A percentile compares a stretch with the other conserved stretches of the same genome.
Evolutionary conservation across 2,329 filamentous ascomycete species (phyloP).

Genomic region (Albifimbria verrucaria): DNA sequence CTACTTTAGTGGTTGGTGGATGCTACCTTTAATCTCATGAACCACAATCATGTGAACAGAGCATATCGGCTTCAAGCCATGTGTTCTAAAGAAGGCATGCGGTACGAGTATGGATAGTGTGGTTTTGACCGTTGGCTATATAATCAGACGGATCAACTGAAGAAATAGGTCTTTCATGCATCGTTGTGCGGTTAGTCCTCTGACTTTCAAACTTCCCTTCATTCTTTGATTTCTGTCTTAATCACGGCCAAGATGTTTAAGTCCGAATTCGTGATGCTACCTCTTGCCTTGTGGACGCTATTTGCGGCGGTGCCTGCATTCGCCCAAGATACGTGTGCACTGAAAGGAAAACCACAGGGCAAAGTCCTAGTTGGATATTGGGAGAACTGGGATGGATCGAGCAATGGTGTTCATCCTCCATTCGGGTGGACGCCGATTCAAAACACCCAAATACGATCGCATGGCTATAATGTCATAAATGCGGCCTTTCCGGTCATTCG

Average conservation of each 20-base stretch:
- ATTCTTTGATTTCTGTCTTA: background rate
- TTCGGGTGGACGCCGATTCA: constrained; percentile 31
- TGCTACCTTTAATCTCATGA: background rate
- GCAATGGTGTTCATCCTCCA: constrained; percentile 28
- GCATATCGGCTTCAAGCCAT: background rate
- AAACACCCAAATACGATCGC: constrained; percentile 20
- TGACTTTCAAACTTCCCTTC: background rate
- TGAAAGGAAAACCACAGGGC: constrained; percentile 27
- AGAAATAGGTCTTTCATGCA: background rate
- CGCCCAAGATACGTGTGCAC: constrained; percentile 22
- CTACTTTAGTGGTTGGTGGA: background rate
- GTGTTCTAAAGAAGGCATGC: background rate
- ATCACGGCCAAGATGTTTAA: constrained; percentile 14
- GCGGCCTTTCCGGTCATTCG: constrained; percentile 32
- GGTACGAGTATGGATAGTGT: background rate
- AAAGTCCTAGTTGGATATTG: constrained; percentile 36
- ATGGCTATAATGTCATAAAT: constrained; percentile 32
- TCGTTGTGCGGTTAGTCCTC: background rate
- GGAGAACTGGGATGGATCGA: too few species aligned
- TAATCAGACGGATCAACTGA: background rate
- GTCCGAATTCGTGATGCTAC: constrained; percentile 12
- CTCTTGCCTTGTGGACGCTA: constrained; percentile 9
- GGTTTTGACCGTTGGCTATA: too few species aligned
- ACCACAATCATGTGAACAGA: background rate
- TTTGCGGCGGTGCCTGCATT: constrained; percentile 7